Base-by-base conservation (phyloP, 2,329 filamentous ascomycete species). In the Capronia coronata region DNA sequence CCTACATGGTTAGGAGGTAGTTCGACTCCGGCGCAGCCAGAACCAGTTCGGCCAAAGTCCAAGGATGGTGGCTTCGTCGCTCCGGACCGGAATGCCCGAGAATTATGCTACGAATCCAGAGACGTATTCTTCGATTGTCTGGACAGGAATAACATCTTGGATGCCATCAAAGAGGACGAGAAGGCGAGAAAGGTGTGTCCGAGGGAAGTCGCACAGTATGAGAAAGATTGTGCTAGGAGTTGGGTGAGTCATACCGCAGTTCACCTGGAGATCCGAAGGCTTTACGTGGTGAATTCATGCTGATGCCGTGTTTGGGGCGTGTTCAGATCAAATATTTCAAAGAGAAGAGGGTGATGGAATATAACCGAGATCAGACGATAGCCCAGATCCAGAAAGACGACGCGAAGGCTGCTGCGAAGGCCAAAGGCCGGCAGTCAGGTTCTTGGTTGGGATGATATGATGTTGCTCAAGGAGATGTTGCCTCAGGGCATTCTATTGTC, bases 261-360 rank as follows among this genome's bases (percentile, higher is more conserved):
- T 38, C 19, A 18, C 16, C 14, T 35, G 32, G 18, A 19, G 14
- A 4, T 38, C 22, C 19, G 18, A 13, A 23, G 4, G 21, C 35
- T 18, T 39, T 19, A 7, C 5, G 14, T n/a, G 22, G 11, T n/a
- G 35, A 38, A 41, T 3, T 14, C 38, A 11, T 34, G 10, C 30
- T 42, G 40, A 32, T 22, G 37, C 47, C 23, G 35, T 39, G n/a
- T n/a, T n/a, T 19, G 14, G 14, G 45, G 16, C 27, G 11, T 27
- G 2, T 35, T 46, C 61, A 93, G 87, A 86, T 96, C 54, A 88
- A 89, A 70, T 97, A 98, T 70, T 98, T 98, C 72, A 96, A 97
- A 75, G 90, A 96, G 70, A 86, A 89, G 71, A 78, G 93, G 62
- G 87, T 97, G 29, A 91, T 94, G 71, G 93, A 98, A 61, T 78